phyloP scores from a whole-genome alignment of 345 rosid species.

The Sisymbrium irio region DNA sequence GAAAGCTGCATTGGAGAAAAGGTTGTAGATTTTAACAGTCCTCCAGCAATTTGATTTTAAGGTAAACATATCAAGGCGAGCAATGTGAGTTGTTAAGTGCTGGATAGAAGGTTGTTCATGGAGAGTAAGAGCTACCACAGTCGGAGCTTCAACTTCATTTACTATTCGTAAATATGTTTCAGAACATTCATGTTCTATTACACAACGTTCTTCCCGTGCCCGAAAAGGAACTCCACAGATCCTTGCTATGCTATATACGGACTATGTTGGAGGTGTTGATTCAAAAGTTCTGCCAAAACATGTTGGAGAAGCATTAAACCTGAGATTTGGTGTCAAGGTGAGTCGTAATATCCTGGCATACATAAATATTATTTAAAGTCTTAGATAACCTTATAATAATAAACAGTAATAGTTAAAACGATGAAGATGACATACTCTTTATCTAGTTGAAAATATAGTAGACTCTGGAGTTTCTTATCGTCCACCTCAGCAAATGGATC shows the following conservation, averaged over 20 bases:
- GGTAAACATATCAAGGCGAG: not conserved
- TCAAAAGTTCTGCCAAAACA: not conserved
- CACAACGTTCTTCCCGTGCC: not conserved
- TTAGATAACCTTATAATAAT: no score
- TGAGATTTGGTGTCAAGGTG: not conserved
- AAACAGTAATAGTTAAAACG: no score
- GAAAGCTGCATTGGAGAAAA: not conserved
- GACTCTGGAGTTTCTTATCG: no score
- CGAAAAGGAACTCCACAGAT: not conserved
- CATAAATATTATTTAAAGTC: no score
- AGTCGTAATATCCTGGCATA: no score
- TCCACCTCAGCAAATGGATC: no score
- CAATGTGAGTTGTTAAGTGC: not conserved
- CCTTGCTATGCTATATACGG: not conserved
- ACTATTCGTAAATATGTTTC: not conserved
- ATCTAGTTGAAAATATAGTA: no score
- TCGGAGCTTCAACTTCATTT: not conserved
- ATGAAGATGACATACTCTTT: no score
- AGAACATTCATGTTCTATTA: not conserved
- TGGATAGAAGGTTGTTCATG: not conserved
- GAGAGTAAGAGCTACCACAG: not conserved
- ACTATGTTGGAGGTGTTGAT: not conserved
- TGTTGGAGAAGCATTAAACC: not conserved
- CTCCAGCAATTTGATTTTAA: no score
- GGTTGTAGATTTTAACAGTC: not conserved